Conservation (phyloP, 2,329 filamentous ascomycete genomes). For the Westerdykella sp. region DNA sequence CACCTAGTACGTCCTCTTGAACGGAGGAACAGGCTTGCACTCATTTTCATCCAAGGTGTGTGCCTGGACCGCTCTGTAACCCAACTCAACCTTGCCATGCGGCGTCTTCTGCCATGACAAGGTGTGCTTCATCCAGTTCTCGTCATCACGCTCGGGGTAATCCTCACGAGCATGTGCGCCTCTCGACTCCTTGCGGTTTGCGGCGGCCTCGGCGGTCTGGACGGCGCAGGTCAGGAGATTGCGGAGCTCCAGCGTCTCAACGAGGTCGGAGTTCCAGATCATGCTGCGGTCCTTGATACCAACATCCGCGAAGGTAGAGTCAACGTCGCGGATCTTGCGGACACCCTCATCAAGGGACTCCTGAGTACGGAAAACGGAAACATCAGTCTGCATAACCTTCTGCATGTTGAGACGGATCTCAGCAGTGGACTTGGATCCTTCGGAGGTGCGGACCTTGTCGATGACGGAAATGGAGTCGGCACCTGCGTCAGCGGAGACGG, state of each 20-base stretch:
- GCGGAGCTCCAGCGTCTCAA: constrained; percentile 90
- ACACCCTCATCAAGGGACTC: constrained; percentile 92
- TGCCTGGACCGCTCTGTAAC: constrained; percentile 76
- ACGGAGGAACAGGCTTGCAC: constrained; percentile 92
- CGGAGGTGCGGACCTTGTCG: constrained; percentile 76
- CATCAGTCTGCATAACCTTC: constrained; percentile 96
- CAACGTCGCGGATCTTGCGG: constrained; percentile 76
- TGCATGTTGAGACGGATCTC: constrained; percentile 92
- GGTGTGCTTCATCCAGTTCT: constrained; percentile 99
- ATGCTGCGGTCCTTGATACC: constrained; percentile 98
- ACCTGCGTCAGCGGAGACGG: constrained; percentile 77
- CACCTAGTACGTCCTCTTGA: constrained; percentile 82
- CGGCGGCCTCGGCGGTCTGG: constrained; percentile 86
- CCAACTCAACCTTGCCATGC: constrained; percentile 78
- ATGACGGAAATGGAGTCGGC: constrained; percentile 80
- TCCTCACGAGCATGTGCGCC: constrained; percentile 97
- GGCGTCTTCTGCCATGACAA: constrained; percentile 91
- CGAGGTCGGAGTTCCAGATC: constrained; percentile 99
- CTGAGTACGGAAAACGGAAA: constrained; percentile 93
- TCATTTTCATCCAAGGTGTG: constrained; percentile 89
- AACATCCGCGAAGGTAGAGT: constrained; percentile 71
- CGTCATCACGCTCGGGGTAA: constrained; percentile 88
- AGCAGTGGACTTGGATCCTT: constrained; percentile 78
- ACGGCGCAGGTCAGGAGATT: constrained; percentile 95
- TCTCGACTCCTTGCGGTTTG: constrained; percentile 93